These are phyloP conservation scores for Paspalum vaginatum DNA, from an alignment of 176 grass and related monocot species.

Conservation along the genomic window DNA sequence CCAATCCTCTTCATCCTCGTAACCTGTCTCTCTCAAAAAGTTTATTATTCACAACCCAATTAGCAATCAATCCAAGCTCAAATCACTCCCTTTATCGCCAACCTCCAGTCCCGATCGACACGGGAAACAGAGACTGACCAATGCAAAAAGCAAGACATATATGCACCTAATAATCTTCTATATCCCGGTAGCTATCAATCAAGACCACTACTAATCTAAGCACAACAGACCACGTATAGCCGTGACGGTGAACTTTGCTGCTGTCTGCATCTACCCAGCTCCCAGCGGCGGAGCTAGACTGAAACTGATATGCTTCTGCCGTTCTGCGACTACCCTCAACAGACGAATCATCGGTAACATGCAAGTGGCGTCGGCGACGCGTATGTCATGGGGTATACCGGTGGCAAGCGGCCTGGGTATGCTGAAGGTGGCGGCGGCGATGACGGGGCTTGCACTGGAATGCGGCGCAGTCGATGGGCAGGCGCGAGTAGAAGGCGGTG, in stretches of 20 bases:
- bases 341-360: slow-evolving; percentile 53
- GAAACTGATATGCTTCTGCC: not conserved
- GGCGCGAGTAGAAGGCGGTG: slow-evolving; percentile 43
- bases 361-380: slow-evolving; percentile 83
- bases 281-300: slow-evolving; percentile 2
- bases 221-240: slow-evolving; percentile 55
- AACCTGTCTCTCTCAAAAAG: slow-evolving; percentile 69
- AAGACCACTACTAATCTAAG: slow-evolving; percentile 46
- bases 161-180: slow-evolving; percentile 56
- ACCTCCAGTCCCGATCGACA: slow-evolving; percentile 16
- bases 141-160: slow-evolving; percentile 46
- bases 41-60: slow-evolving; percentile 99
- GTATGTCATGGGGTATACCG: slow-evolving; percentile 75
- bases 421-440: slow-evolving; percentile 41
- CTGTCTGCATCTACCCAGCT: not conserved
- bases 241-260: slow-evolving; percentile 38
- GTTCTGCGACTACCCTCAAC: too few relatives aligned
- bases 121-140: slow-evolving; percentile 38
- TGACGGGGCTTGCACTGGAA: slow-evolving; percentile 63
- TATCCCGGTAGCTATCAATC: slow-evolving; percentile 54
- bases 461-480: slow-evolving; percentile 47
- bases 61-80: slow-evolving; percentile 60
- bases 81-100: slow-evolving; percentile 26
- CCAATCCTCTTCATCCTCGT: slow-evolving; percentile 30
- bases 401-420: slow-evolving; percentile 68